Percentiles rank a stretch among this genome's conserved stretches.
phyloP scores from a whole-genome alignment of 2,329 filamentous ascomycete species.

The Exophiala xenobiotica region DNA sequence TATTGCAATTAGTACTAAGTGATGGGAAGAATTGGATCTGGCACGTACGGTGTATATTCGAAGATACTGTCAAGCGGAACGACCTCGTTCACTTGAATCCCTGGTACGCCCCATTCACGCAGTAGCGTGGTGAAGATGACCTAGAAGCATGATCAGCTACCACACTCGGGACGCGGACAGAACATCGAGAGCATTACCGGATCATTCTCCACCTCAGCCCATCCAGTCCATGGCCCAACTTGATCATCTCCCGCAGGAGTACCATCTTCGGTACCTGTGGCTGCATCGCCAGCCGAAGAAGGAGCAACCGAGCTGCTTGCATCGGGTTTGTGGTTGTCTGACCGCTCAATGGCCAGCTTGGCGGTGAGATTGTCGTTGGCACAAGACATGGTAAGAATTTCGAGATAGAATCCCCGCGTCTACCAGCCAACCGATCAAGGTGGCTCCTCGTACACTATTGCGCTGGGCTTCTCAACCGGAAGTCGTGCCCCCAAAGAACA shows the following conservation, averaged over 20 bases:
- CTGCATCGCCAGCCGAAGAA: constrained; percentile 8
- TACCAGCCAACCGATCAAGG: background rate
- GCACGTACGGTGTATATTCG: constrained; percentile 20
- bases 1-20: too few species aligned
- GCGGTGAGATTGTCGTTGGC: background rate
- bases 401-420: too few species aligned
- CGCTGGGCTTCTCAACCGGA: background rate
- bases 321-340: background rate
- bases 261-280: constrained; percentile 7
- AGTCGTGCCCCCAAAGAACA: background rate
- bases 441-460: background rate
- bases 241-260: background rate
- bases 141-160: constrained; percentile 42
- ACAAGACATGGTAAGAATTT: background rate
- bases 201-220: constrained; percentile 85
- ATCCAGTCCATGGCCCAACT: constrained; percentile 45
- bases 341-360: background rate
- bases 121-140: constrained; percentile 85
- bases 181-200: constrained; percentile 55
- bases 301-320: constrained; percentile 1
- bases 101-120: constrained; percentile 70
- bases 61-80: constrained; percentile 61
- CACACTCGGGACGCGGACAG: background rate
- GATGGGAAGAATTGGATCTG: constrained; percentile 25
- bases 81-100: constrained; percentile 74